A percentile compares a stretch with the other conserved stretches of the same genome.
These are phyloP conservation scores for Fusarium heterosporum DNA, from an alignment of 2,329 filamentous ascomycete genomes.

Conservation along the genomic window DNA sequence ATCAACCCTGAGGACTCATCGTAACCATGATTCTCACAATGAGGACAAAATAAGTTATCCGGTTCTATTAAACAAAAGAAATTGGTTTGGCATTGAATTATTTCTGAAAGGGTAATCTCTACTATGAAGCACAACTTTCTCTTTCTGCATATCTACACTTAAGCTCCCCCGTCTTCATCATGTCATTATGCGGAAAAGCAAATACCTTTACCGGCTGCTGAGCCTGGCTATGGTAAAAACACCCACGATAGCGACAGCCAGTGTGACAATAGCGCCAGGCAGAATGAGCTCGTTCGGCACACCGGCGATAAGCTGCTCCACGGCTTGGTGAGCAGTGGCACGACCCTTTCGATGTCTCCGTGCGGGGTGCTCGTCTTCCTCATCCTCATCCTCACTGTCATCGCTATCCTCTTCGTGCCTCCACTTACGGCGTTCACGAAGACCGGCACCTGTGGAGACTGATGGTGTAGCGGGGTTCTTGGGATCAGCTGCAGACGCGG, in stretches of 20 bases:
- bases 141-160: conserved; percentile 51
- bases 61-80: conserved; percentile 31
- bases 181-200: conserved; percentile 49
- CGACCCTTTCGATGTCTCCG: conserved; percentile 57
- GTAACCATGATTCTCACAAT: not conserved
- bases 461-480: conserved; percentile 60
- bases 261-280: conserved; percentile 92
- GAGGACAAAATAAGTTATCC: not conserved
- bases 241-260: conserved; percentile 92
- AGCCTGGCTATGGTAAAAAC: conserved; percentile 89
- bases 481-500: conserved; percentile 70
- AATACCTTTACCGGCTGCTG: conserved; percentile 60
- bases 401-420: conserved; percentile 68
- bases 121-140: conserved; percentile 45
- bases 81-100: conserved; percentile 37
- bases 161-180: conserved; percentile 50
- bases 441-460: conserved; percentile 58
- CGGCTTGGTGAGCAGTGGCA: conserved; percentile 62
- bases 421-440: conserved; percentile 67
- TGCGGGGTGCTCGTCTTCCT: conserved; percentile 64
- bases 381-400: conserved; percentile 64
- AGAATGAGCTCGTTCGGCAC: conserved; percentile 94
- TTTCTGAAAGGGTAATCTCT: conserved; percentile 46
- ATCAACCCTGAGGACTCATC: conserved; percentile 3
- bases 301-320: conserved; percentile 86